Evolutionary conservation across 1,284 basidiomycete species (phyloP), one percentile per base, ranked within the genome.

Genomic region (Cryptococcus sp.): DNA sequence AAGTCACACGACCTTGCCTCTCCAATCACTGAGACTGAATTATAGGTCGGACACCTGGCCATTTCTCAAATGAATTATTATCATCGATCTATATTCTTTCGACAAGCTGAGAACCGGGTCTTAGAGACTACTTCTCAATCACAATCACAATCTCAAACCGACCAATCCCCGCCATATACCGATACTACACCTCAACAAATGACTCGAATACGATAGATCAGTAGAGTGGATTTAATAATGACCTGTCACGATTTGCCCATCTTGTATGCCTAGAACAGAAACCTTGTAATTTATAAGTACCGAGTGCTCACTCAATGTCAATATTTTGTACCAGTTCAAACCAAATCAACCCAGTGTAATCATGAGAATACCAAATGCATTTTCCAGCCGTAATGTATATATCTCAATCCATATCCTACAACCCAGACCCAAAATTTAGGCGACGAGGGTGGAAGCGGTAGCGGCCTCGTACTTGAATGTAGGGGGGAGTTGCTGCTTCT

Each of bases 391-490:
- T 36, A 10, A n/a, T 36, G 34, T 36, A 36, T 36, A n/a, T 36
- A 36, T n/a, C 34, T n/a, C n/a, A 48, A 28, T n/a, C 14, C 31
- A 14, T 21, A 52, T 19, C 42, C 28, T 31, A 32, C 25, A 47
- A 37, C 48, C 16, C 43, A 28, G 44, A 28, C 16, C n/a, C n/a
- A 9, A 23, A 40, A 63, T 62, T 71, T 74, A 76, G 55, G 74
- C 74, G 57, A 76, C 74, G 40, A 76, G 67, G 65, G 74, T 76
- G 42, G 89, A 92, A 53, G 91, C 91, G 57, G 90, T 93, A 52
- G 85, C 86, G 61, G 90, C 85, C 78, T 96, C 91, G 78, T 94
- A 94, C 81, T 93, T 97, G 89, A 97, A 98, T 59, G 91, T 91
- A 68, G 93, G 92, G 57, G 91, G 84, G 66, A 98, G 86, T 82